These are phyloP conservation scores for Asterophora parasitica DNA, from an alignment of 768 basidiomycete species.

Conservation along the genomic window DNA sequence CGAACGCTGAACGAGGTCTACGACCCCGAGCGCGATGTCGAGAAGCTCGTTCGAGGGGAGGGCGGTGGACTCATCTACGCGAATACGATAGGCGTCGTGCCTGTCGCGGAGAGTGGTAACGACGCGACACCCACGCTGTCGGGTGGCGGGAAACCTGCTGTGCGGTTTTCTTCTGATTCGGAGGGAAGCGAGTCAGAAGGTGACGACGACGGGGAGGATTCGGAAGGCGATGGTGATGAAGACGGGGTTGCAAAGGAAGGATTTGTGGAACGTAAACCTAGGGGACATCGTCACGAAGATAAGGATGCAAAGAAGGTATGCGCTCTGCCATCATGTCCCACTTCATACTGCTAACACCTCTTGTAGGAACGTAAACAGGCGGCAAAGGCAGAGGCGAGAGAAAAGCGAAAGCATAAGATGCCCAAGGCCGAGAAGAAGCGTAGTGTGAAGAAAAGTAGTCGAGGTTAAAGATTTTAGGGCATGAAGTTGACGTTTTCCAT, in stretches of 20 bases:
- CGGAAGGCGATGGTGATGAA: constrained; percentile 31
- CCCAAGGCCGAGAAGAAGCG: constrained; percentile 94
- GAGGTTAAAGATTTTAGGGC: constrained; percentile 5
- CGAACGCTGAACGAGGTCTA: constrained; percentile 88
- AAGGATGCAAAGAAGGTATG: constrained; percentile 83
- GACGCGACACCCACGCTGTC: constrained; percentile 4
- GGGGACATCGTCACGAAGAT: constrained; percentile 93
- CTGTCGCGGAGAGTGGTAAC: constrained; percentile 11
- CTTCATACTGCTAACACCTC: constrained; percentile 9
- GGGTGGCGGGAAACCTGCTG: constrained; percentile 2
- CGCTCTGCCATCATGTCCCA: constrained; percentile 7
- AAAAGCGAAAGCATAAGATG: constrained; percentile 89
- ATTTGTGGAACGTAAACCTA: constrained; percentile 52
- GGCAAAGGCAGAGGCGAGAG: constrained; percentile 79
- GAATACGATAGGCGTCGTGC: constrained; percentile 77
- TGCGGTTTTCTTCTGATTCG: constrained; percentile 7
- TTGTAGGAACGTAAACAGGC: constrained; percentile 86
- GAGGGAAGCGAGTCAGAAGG: constrained; percentile 21
- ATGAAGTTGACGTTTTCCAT: background rate
- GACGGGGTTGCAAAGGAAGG: constrained; percentile 33
- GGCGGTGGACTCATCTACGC: constrained; percentile 79
- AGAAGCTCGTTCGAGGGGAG: constrained; percentile 64
- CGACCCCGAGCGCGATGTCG: constrained; percentile 92
- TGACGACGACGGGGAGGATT: constrained; percentile 21
- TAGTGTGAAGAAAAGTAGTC: constrained; percentile 58